Evolutionary conservation across 148 eudicot genomes (phyloP).

Genomic region (Fagopyrum esculentum): DNA sequence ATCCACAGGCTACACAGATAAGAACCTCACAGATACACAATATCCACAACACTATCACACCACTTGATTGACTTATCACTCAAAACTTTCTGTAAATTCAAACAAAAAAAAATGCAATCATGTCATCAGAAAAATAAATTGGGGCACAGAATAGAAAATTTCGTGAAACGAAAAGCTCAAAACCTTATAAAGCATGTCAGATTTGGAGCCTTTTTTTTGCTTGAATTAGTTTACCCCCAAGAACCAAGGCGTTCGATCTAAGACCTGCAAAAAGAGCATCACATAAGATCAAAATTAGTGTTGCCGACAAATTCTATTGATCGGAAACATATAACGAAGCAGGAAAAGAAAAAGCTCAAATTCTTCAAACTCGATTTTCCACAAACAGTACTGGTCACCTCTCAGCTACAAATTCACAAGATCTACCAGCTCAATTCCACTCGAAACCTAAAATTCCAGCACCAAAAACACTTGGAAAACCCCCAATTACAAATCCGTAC

Average conservation of each 20-base stretch:
- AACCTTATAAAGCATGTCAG: slow-evolving; percentile 13
- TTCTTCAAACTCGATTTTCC: slow-evolving; percentile 1
- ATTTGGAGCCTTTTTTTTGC: slow-evolving; percentile 9
- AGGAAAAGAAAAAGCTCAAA: not conserved
- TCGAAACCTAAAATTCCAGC: not conserved
- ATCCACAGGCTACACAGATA: slow-evolving; percentile 9
- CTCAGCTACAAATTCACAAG: slow-evolving; percentile 6
- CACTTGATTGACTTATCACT: slow-evolving; percentile 7
- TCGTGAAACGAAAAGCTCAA: not conserved
- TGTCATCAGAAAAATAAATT: not conserved
- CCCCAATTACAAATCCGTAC: not conserved
- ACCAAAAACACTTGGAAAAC: not conserved
- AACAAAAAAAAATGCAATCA: not conserved
- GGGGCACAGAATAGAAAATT: not conserved
- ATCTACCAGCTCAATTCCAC: not conserved
- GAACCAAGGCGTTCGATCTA: not conserved
- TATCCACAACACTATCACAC: slow-evolving; percentile 7
- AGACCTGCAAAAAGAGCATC: not conserved
- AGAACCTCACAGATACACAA: not conserved
- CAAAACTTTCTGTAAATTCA: not conserved
- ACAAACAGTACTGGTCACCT: not conserved
- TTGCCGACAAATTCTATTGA: slow-evolving; percentile 9
- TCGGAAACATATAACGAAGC: not conserved
- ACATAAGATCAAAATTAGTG: not conserved
- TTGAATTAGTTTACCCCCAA: not conserved